A percentile compares a stretch with the other conserved stretches of the same genome.
These are phyloP conservation scores for Scenedesmus sp. DNA, from an alignment of 163 green algal species.

Conservation along the genomic window DNA sequence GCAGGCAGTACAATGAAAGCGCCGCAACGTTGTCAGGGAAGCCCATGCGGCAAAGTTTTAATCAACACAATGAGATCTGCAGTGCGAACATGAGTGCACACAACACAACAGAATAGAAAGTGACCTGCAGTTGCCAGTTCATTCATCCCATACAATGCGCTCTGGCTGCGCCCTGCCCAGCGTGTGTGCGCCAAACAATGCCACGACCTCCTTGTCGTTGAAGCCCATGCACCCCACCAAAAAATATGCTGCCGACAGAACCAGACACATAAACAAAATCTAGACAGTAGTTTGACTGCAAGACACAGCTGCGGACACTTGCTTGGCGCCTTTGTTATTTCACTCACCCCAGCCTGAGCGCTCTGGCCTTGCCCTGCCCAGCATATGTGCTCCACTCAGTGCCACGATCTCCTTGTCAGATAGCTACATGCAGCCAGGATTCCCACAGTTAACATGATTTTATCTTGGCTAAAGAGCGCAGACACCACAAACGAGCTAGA, in stretches of 20 bases:
- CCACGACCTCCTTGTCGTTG: conserved; percentile 94
- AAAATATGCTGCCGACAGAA: no score
- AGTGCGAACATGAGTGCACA: no score
- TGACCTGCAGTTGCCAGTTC: background rate
- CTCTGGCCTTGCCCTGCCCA: conserved; percentile 72
- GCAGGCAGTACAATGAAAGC: background rate
- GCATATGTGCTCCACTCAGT: conserved; percentile 84
- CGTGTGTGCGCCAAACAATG: conserved; percentile 86
- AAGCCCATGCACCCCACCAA: conserved; percentile 75
- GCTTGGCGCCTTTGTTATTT: no score
- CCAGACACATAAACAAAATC: no score
- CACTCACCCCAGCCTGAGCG: conserved; percentile 75
- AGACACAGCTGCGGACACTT: no score
- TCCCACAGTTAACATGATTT: no score
- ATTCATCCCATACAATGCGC: conserved; percentile 75
- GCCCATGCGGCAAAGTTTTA: no score
- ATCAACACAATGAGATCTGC: no score
- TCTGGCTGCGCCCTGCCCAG: conserved; percentile 71
- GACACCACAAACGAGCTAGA: background rate
- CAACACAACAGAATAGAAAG: background rate
- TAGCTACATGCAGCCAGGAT: conserved; percentile 74
- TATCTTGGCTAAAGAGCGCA: background rate
- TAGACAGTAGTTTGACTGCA: no score
- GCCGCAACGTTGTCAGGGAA: no score
- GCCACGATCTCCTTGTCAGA: conserved; percentile 96